phyloP scores from a whole-genome alignment of 257 asterid genomes.

The Nicotiana knightiana region DNA sequence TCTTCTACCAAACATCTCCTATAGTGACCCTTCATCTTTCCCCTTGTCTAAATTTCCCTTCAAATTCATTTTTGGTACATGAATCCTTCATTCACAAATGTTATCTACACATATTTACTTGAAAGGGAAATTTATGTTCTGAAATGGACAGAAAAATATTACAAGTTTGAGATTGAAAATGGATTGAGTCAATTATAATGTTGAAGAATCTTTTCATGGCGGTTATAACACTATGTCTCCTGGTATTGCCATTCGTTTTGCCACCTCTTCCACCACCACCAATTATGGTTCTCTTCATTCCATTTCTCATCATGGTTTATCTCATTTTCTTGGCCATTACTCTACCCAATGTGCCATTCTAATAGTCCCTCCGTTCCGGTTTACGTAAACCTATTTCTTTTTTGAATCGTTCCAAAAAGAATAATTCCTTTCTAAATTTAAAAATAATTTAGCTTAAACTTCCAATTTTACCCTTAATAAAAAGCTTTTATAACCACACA shows the following conservation, averaged over 20 bases:
- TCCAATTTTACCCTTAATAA: no score
- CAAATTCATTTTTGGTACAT: neutral
- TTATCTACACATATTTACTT: neutral
- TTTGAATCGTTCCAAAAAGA: no score
- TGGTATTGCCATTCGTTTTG: neutral
- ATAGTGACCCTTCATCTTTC: neutral
- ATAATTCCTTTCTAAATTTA: no score
- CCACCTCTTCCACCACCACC: conserved; percentile 6
- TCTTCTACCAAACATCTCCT: neutral
- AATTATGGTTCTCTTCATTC: neutral
- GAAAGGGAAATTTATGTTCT: neutral
- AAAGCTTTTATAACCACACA: no score
- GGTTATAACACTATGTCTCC: neutral
- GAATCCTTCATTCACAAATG: neutral
- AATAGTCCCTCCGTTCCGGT: no score
- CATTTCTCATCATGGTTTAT: neutral
- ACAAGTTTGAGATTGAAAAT: neutral
- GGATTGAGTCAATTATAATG: neutral
- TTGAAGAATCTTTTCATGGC: neutral
- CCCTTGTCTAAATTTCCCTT: neutral
- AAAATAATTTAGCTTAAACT: no score
- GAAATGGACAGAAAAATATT: neutral
- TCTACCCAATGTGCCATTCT: neutral
- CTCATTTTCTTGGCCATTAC: neutral
- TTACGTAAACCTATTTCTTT: no score